Percentiles rank a stretch among this genome's conserved stretches.
phyloP scores from a whole-genome alignment of 2,329 filamentous ascomycete species.

The Pseudogymnoascus sp. region DNA sequence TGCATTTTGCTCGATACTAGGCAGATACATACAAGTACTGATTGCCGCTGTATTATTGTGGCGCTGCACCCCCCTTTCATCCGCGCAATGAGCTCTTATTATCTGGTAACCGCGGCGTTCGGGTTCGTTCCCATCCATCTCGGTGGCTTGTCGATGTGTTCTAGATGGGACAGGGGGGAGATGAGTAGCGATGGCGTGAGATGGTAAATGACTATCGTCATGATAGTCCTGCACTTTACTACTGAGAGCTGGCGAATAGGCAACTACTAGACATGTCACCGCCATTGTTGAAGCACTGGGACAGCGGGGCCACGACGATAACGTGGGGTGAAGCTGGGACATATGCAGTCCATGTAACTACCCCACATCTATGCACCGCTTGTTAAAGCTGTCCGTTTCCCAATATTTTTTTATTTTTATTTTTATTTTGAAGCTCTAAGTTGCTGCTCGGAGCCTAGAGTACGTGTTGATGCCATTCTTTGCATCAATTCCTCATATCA shows the following conservation, averaged over 20 bases:
- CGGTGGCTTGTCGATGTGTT: background rate
- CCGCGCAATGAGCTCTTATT: background rate
- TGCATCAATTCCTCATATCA: background rate
- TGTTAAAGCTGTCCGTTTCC: background rate
- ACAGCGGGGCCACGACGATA: background rate
- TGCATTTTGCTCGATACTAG: background rate
- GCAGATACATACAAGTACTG: background rate
- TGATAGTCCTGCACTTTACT: background rate
- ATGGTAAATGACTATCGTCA: background rate
- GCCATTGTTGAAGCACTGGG: background rate
- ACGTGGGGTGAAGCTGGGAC: background rate
- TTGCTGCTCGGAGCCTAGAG: background rate
- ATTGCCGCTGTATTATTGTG: background rate
- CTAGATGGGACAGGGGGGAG: background rate
- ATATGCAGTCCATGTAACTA: background rate
- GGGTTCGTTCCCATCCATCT: background rate
- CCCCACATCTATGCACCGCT: background rate
- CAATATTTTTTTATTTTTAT: background rate
- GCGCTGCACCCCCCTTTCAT: background rate
- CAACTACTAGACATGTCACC: background rate
- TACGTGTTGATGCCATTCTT: background rate
- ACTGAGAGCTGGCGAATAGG: background rate
- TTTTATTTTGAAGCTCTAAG: background rate
- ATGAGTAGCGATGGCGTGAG: constrained; percentile 6
- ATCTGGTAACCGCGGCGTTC: background rate